These are phyloP conservation scores for Stachybotrys echinatus DNA, from an alignment of 2,329 filamentous ascomycete species.

Conservation along the genomic window DNA sequence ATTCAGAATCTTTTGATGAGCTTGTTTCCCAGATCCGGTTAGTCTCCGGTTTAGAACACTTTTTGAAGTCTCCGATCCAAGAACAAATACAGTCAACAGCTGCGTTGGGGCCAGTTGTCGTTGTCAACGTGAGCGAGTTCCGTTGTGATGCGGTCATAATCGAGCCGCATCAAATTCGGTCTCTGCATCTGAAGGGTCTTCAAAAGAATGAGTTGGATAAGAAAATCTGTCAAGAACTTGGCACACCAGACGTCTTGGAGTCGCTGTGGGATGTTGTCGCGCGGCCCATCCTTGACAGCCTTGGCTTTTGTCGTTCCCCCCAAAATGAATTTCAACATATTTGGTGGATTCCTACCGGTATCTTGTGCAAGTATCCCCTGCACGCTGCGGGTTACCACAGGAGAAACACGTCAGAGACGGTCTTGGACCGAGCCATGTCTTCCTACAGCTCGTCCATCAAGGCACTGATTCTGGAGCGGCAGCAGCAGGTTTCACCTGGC, in stretches of 20 bases:
- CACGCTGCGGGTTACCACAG: slow-evolving; percentile 26
- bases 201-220: too few relatives aligned
- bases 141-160: slow-evolving; percentile 4
- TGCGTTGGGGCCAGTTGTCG: not conserved
- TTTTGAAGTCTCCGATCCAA: slow-evolving; percentile 12
- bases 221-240: too few relatives aligned
- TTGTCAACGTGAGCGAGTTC: slow-evolving; percentile 1
- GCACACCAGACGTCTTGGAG: slow-evolving; percentile 11
- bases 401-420: slow-evolving; percentile 11
- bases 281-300: slow-evolving; percentile 16
- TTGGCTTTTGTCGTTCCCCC: slow-evolving; percentile 12
- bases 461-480: slow-evolving; percentile 18
- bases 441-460: slow-evolving; percentile 31
- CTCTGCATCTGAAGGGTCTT: not conserved
- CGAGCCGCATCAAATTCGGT: not conserved
- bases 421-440: slow-evolving; percentile 29
- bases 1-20: too few relatives aligned
- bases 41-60: slow-evolving; percentile 14
- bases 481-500: not conserved
- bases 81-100: not conserved
- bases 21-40: slow-evolving; percentile 1
- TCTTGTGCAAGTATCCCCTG: slow-evolving; percentile 20
- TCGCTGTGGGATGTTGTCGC: slow-evolving; percentile 24
- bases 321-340: slow-evolving; percentile 15
- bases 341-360: slow-evolving; percentile 26